Evolutionary conservation across 805 yeast species (phyloP), one percentile per base, ranked within the genome.

Genomic region (Nakazawaea siamensis): DNA sequence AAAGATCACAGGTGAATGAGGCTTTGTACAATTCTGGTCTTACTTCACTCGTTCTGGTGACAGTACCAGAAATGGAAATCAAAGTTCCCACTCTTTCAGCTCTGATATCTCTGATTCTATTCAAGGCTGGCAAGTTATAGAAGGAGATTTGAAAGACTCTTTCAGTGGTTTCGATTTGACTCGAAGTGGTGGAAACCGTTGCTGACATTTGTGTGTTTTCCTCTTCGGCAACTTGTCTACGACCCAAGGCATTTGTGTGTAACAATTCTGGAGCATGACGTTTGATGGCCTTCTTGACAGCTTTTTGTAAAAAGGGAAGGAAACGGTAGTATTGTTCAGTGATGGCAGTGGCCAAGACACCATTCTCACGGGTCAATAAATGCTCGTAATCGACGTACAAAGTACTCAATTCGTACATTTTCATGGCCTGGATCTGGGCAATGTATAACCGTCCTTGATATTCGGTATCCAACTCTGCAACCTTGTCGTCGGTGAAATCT

Each of bases 21-120:
- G 86, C 98, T 40, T 70, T 75, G 63, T 68, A 85, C 42, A 92
- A 68, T 57, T 92, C 98, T 0, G 98, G 98, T 39, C 97, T 74
- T 10, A 92, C 97, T 60, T 92, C 97, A 16, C 94, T 80, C 0
- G 97, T 86, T 55, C 97, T 74, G 0, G 97, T 90, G 4, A 92
- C 95, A 0, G 98, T 92, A 37, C 97, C 98, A 7, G 90, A 77
- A 23, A 90, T 82, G 8, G 90, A 67, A 62, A 86, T 68, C 41
- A 90, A 67, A 8, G 82, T 68, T 12, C 97, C 98, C 39, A 92
- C 80, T 44, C 80, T 80, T 46, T 84, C 94, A 2, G 97, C 83
- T 50, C 92, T 72, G 39, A 92, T 70, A 51, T 90, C 97, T 52
- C 98, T 75, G 47, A 92, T 81, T 55, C 95, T 73, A 49, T 84